Evolutionary conservation across 192 early-diverging fungal genomes (phyloP).

Genomic region (Phlyctochytrium arcticum): DNA sequence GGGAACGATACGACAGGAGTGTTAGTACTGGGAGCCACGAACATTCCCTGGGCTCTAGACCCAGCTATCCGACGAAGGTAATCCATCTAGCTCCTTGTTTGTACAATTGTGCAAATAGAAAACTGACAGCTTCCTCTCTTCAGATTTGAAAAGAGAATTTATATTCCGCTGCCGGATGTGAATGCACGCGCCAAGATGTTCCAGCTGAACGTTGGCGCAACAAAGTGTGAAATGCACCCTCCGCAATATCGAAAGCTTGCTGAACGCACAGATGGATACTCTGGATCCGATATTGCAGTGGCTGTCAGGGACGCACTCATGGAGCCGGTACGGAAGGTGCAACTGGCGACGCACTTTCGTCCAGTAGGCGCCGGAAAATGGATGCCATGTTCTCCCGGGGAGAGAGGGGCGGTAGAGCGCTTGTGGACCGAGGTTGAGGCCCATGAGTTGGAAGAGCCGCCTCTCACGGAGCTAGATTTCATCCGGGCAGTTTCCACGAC

Average conservation of each 20-base stretch:
- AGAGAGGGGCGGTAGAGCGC: conserved; percentile 78
- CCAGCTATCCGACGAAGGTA: conserved; percentile 84
- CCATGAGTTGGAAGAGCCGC: conserved; percentile 90
- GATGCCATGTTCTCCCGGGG: conserved; percentile 95
- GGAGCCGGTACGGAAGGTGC: conserved; percentile 96
- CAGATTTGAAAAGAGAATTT: conserved; percentile 96
- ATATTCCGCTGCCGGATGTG: conserved; percentile 91
- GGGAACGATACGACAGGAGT: conserved; percentile 94
- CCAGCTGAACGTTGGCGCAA: conserved; percentile 87
- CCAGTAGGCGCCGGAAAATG: conserved; percentile 64
- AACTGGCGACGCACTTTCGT: conserved; percentile 89
- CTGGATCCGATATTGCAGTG: conserved; percentile 94
- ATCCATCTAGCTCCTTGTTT: too few species aligned
- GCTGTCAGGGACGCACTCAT: conserved; percentile 95
- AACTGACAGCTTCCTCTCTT: too few species aligned
- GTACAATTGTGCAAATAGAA: too few species aligned
- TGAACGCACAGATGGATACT: conserved; percentile 83
- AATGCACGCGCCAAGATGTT: conserved; percentile 89
- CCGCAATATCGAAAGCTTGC: conserved; percentile 75
- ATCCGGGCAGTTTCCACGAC: conserved; percentile 70
- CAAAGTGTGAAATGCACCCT: conserved; percentile 71
- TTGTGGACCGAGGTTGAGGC: conserved; percentile 79
- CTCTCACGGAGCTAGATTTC: conserved; percentile 83
- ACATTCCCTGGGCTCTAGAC: conserved; percentile 96
- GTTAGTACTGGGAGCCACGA: conserved; percentile 92